Evolutionary conservation across 2,329 filamentous ascomycete species (phyloP), one percentile per base, ranked within the genome.

Genomic region (Colletotrichum destructivum): DNA sequence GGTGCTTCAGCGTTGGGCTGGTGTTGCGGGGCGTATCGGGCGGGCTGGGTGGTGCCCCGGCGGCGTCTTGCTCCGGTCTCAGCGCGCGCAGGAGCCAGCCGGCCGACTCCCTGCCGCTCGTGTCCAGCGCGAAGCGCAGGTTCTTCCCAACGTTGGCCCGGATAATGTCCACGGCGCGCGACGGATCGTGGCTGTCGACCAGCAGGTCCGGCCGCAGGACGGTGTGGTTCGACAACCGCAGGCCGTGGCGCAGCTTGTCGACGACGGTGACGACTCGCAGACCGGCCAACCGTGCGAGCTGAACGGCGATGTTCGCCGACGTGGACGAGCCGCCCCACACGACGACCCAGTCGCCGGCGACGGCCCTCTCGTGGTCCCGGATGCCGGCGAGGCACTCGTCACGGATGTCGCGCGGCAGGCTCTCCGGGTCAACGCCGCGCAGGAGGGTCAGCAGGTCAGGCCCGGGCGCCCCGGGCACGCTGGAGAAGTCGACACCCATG

Each of bases 291-390:
- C 90, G 89, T 0, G 92, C 92, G 1, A 95, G 85, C 76, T 95
- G 93, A 4, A 92, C 85, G 0, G 88, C 85, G 8, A 93, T 84
- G 73, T 90, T 88, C 0, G 92, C 93, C 1, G 91, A 93, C 0
- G 91, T 93, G 0, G 91, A 92, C 1, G 91, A 94, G 85, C 89
- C 93, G 68, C 93, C 93, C 92, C 93, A 95, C 57, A 95, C 89
- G 1, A 89, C 90, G 49, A 95, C 81, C 88, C 91, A 94, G 71
- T 95, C 92, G 0, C 91, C 92, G 0, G 81, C 75, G 52, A 83
- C 83, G 1, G 90, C 87, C 11, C 90, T 83, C 73, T 93, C 90
- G 0, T 79, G 76, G 1, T 82, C 76, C 0, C 78, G 74, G 7
- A 92, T 88, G 0, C 87, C 85, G 0, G 85, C 78, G n/a, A 93